Evolutionary conservation across 179 eudicot genomes (phyloP).

Genomic region (Patellifolia procumbens): DNA sequence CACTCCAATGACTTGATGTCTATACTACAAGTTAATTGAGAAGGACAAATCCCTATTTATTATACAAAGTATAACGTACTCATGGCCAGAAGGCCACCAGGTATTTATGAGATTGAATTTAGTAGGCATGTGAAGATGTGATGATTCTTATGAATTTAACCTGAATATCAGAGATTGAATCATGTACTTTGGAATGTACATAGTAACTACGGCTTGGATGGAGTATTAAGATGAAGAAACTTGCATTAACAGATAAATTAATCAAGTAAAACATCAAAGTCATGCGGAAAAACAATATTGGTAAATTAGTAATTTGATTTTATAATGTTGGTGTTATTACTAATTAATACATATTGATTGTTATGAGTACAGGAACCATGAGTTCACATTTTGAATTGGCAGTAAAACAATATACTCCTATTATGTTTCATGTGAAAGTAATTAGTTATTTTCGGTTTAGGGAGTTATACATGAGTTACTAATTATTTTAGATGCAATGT

Average conservation of each 20-base stretch:
- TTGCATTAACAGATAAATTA: neutral
- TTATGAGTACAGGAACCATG: too few relatives aligned
- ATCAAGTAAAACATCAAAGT: neutral
- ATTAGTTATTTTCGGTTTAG: too few relatives aligned
- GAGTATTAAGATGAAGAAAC: neutral
- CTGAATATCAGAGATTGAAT: neutral
- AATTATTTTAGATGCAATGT: too few relatives aligned
- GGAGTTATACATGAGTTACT: too few relatives aligned
- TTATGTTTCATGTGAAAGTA: too few relatives aligned
- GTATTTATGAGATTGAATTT: neutral
- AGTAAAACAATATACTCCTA: too few relatives aligned
- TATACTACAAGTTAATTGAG: neutral
- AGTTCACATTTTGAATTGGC: too few relatives aligned
- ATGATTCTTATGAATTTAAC: neutral
- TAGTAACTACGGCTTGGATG: neutral
- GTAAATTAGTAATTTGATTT: too few relatives aligned
- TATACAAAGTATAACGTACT: neutral
- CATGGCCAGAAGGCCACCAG: neutral
- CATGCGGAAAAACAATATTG: neutral
- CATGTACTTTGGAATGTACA: neutral
- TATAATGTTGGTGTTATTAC: too few relatives aligned
- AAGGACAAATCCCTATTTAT: neutral
- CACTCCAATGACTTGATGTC: neutral
- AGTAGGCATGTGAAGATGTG: neutral
- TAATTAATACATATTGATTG: too few relatives aligned